Evolutionary conservation across 2,329 filamentous ascomycete genomes (phyloP), one percentile per base, ranked within the genome.

Genomic region (Plectosphaerella plurivora): DNA sequence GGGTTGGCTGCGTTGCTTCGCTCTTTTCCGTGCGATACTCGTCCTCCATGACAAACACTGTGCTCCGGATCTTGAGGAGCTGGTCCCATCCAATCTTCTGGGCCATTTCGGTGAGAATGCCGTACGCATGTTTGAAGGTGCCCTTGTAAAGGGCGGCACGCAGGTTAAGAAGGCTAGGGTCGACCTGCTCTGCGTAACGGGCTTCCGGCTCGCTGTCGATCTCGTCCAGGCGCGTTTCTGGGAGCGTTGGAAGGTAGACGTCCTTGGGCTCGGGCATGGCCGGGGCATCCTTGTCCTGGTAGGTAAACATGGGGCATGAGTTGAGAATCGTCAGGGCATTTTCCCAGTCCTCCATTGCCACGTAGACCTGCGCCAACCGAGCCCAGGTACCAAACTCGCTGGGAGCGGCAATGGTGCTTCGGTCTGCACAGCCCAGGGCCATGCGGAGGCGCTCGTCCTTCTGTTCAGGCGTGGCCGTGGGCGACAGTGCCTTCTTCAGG

Each of bases 231-330:
- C 92, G 84, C 16, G 90, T 96, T 69, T 97, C 94, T 1, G 88
- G 81, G 50, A 97, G 79, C 15, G 93, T 89, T 0, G 94, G 94
- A 14, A 99, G 81, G 60, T 89, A 84, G 42, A 97, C 88, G 52
- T 91, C 89, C 61, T 88, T 87, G 0, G 94, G 92, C 64, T 96
- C 91, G 1, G 94, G 94, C 88, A 97, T 93, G 54, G 94, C 74
- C 4, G 94, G 94, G 6, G 91, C 88, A 67, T 99, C 94, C 70
- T 97, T 97, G 71, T 99, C 94, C 70, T 97, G 94, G 69, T 99
- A 97, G 7, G 94, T 99, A 70, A 99, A 99, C 94, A 99, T 99
- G 9, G 94, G 94, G 69, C 94, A 99, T 16, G 94, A 99, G 73
- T 99, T 99, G 50, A 99, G 79, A 4, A 94, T 97, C 5, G 96